Conservation (phyloP, 805 yeast species). For the Hanseniaspora jakobsenii region DNA sequence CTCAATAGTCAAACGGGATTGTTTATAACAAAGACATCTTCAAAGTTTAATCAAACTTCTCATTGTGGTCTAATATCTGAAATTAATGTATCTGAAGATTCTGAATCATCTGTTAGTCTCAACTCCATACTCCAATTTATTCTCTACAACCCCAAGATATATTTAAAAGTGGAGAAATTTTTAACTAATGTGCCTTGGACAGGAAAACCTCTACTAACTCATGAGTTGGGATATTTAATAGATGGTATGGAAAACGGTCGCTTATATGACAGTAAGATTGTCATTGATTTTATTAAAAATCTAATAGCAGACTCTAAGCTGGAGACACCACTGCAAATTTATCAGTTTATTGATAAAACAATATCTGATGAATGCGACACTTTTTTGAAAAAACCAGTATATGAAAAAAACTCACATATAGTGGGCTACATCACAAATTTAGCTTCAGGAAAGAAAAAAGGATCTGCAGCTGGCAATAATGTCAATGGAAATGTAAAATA, state of each 20-base stretch:
- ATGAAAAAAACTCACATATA: too few species aligned
- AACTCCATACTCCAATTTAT: conserved; percentile 7
- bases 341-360: conserved; percentile 1
- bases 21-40: background rate
- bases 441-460: conserved; percentile 2
- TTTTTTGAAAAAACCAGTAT: too few species aligned
- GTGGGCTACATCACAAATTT: background rate
- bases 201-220: conserved; percentile 37
- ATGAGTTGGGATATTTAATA: conserved; percentile 77
- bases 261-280: background rate
- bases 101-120: background rate
- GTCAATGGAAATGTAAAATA: background rate
- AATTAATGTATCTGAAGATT: background rate
- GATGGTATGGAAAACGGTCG: conserved; percentile 31
- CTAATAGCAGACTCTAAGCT: background rate
- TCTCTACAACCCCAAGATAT: background rate
- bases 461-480: background rate
- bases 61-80: conserved; percentile 5
- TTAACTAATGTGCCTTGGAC: conserved; percentile 7
- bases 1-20: background rate
- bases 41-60: conserved; percentile 7
- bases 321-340: background rate
- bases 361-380: background rate
- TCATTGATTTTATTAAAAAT: background rate
- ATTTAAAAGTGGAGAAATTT: conserved; percentile 1